Evolutionary conservation across 495 filamentous ascomycete species (phyloP), one percentile per base, ranked within the genome.

Genomic region (Penicillium chermesinum): DNA sequence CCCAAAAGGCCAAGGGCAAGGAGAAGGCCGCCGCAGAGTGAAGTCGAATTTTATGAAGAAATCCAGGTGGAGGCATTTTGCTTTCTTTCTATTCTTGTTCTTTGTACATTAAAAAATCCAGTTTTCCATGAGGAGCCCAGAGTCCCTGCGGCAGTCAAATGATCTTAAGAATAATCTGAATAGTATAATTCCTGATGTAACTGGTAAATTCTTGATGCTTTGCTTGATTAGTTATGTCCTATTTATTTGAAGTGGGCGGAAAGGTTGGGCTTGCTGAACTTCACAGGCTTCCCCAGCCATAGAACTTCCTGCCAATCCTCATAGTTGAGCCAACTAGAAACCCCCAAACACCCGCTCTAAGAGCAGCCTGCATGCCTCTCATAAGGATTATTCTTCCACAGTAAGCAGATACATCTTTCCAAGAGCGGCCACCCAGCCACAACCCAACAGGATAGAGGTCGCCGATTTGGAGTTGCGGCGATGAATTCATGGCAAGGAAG

Each of bases 211-310:
- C n/a, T n/a, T n/a, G n/a, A n/a, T n/a, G n/a, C n/a, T n/a, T n/a
- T n/a, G n/a, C n/a, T n/a, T n/a, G n/a, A n/a, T n/a, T n/a, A n/a
- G n/a, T n/a, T n/a, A n/a, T n/a, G n/a, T n/a, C n/a, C n/a, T n/a
- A n/a, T n/a, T n/a, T n/a, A n/a, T n/a, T n/a, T n/a, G n/a, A n/a
- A n/a, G n/a, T n/a, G n/a, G n/a, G n/a, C n/a, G n/a, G n/a, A n/a
- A n/a, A n/a, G n/a, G n/a, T n/a, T n/a, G n/a, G n/a, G n/a, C 14
- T 3, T 38, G 14, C 15, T 13, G 2, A 3, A 42, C 18, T 7
- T 63, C 52, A 76, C 27, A 74, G 41, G 27, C 52, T 66, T 20
- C 74, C 72, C 75, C 75, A 77, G 1, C 64, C 64, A 52, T 71
- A 78, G 37, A 65, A 70, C 20, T 52, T 73, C 41, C 60, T 67